Evolutionary conservation across 768 basidiomycete genomes (phyloP).

Genomic region (Cubamyces sp.): DNA sequence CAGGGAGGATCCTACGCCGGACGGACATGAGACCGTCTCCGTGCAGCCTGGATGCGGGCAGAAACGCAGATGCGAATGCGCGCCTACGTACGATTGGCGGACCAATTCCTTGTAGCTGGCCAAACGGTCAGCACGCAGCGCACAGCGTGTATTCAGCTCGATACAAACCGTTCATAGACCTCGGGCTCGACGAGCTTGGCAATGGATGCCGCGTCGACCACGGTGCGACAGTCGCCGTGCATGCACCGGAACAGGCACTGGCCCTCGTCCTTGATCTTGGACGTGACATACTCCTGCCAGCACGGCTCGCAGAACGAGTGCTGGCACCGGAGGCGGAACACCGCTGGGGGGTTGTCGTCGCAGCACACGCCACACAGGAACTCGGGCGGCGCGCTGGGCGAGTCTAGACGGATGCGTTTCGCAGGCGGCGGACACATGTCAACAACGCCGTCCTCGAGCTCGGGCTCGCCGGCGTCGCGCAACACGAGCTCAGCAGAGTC

Average conservation of each 20-base stretch:
- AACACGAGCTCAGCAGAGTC: constrained; percentile 82
- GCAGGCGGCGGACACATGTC: constrained; percentile 29
- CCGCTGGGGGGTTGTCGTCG: constrained; percentile 55
- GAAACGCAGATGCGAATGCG: constrained; percentile 81
- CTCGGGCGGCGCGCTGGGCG: constrained; percentile 38
- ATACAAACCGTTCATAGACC: constrained; percentile 24
- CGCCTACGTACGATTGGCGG: constrained; percentile 88
- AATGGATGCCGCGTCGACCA: constrained; percentile 63
- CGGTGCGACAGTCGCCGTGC: constrained; percentile 72
- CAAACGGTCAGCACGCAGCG: background rate
- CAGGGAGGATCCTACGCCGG: constrained; percentile 69
- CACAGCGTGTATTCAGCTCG: background rate
- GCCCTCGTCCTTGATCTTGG: constrained; percentile 83
- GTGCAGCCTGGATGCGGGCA: constrained; percentile 96
- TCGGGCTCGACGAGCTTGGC: constrained; percentile 55
- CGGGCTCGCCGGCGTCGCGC: constrained; percentile 36
- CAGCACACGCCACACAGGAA: constrained; percentile 95
- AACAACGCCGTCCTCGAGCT: constrained; percentile 32
- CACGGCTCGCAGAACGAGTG: constrained; percentile 85
- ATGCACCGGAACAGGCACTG: constrained; percentile 77
- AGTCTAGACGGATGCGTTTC: constrained; percentile 33
- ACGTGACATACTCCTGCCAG: constrained; percentile 77
- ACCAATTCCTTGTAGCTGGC: constrained; percentile 67
- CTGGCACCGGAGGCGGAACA: constrained; percentile 75
- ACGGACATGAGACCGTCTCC: constrained; percentile 83